Percentiles rank a stretch among this genome's conserved stretches.
phyloP scores from a whole-genome alignment of 208 protist species.

The Trypanosoma brucei region DNA sequence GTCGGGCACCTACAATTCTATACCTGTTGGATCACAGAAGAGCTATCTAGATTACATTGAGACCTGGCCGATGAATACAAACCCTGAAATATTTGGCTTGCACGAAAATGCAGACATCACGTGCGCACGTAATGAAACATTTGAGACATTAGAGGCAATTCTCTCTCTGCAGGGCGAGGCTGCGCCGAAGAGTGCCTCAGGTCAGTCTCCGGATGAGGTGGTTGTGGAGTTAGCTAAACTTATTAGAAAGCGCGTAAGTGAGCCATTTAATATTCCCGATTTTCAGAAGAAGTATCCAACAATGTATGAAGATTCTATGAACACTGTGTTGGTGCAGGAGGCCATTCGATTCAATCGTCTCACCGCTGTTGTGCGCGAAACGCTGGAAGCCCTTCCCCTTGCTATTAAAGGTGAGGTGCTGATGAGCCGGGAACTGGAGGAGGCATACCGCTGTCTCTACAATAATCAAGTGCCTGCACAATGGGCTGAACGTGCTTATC shows the following conservation, averaged over 20 bases:
- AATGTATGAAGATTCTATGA: conserved; percentile 97
- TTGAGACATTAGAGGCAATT: conserved; percentile 86
- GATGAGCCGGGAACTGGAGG: conserved; percentile 96
- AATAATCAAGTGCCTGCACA: conserved; percentile 93
- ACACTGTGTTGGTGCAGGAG: conserved; percentile 98
- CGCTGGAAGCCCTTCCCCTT: conserved; percentile 78
- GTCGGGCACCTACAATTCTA: conserved; percentile 78
- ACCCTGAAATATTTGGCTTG: conserved; percentile 95
- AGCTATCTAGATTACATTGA: conserved; percentile 90
- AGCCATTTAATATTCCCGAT: conserved; percentile 82
- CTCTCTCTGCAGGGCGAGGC: conserved; percentile 72
- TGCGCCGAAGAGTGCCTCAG: conserved; percentile 23
- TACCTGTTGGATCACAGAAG: conserved; percentile 64
- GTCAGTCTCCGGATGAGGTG: conserved; percentile 76
- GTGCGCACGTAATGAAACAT: conserved; percentile 90
- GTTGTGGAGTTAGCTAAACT: conserved; percentile 70
- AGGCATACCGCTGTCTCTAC: conserved; percentile 90
- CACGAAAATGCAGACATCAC: conserved; percentile 98
- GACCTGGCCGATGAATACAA: conserved; percentile 91
- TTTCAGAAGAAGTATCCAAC: conserved; percentile 91
- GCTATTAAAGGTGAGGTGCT: conserved; percentile 97
- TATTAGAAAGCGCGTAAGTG: conserved; percentile 76
- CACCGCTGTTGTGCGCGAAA: conserved; percentile 68
- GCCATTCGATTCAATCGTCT: conserved; percentile 95
- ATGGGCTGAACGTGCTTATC: conserved; percentile 92